These are phyloP conservation scores for Candida montana DNA, from an alignment of 805 yeast genomes.

Conservation along the genomic window DNA sequence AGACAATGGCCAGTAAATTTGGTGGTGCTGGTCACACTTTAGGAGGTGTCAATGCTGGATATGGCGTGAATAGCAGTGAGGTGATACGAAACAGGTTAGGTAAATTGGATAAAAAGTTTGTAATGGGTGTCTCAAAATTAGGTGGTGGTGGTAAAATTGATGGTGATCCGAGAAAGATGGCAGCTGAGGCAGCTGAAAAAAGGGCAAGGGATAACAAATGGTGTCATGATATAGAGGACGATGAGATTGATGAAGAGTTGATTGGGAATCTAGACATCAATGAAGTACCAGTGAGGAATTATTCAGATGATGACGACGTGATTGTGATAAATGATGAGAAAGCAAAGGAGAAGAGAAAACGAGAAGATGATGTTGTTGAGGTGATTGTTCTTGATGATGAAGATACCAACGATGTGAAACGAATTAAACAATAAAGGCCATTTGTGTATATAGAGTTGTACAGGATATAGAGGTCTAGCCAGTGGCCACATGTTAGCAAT, in stretches of 20 bases:
- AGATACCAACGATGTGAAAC: background rate
- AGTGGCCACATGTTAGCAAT: too few species aligned
- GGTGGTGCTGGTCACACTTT: slow-evolving; percentile 14
- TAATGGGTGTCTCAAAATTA: slow-evolving; percentile 14
- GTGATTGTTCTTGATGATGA: slow-evolving; percentile 5
- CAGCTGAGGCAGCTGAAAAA: slow-evolving; percentile 58
- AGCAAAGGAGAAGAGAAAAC: background rate
- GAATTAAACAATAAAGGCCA: background rate
- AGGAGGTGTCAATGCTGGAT: slow-evolving; percentile 19
- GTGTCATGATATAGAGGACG: slow-evolving; percentile 33
- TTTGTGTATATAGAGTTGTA: too few species aligned
- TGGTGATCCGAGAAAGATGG: slow-evolving; percentile 35
- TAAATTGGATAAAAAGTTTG: slow-evolving; percentile 24
- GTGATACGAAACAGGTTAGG: slow-evolving; percentile 31
- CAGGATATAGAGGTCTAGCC: too few species aligned
- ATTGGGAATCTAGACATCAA: slow-evolving; percentile 20
- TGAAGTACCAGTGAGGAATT: background rate
- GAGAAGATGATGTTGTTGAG: background rate
- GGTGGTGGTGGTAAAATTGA: slow-evolving; percentile 7
- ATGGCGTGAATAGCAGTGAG: background rate
- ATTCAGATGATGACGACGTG: background rate
- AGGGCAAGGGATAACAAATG: slow-evolving; percentile 48
- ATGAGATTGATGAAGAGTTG: slow-evolving; percentile 39
- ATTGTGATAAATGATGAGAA: background rate
- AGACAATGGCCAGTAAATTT: slow-evolving; percentile 3